Evolutionary conservation across 2,329 filamentous ascomycete species (phyloP), one percentile per base, ranked within the genome.

Genomic region (Rhinocladiella mackenziei): DNA sequence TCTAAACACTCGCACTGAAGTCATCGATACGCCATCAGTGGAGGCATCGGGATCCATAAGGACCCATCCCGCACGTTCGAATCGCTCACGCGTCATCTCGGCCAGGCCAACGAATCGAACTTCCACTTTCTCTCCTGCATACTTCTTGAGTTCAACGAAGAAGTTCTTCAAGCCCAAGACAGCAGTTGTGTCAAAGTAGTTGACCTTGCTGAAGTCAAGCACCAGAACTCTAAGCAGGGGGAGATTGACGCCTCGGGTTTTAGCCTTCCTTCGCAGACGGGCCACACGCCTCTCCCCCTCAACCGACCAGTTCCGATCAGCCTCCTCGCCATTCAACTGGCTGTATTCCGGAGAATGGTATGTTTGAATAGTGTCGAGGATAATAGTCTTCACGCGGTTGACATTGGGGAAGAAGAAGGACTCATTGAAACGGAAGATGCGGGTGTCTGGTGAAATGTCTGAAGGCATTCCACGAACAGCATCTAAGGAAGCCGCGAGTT

Each of bases 341-440:
- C 65, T 62, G 46, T 69, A 66, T 3, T 63, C 56, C 0, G 66
- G 64, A 0, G 68, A 62, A 48, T 72, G 68, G 48, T 67, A 65
- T 0, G 69, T 73, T 49, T 76, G 70, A 26, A 79, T 58, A 1
- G 65, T 62, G 49, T 80, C 74, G 11, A 78, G 61, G 13, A 76
- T 69, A 5, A 65, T 61, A 2, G 60, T 66, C 35, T 76, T 77
- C 47, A 73, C 61, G 29, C 71, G 64, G 43, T 77, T 75, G 2
- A 78, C 77, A 56, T 83, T 82, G 49, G 72, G 74, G 64, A 81
- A 83, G 61, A 81, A 75, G 25, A 82, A 63, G 1, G 74, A 72
- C 44, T 79, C 74, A 25, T 69, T 71, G 60, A 80, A 78, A 3
- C 67, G 67, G 57, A 82, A 76, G 25, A 82, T 63, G 20, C 74